phyloP scores from a whole-genome alignment of 768 basidiomycete genomes.

The Hysterangium stoloniferum region DNA sequence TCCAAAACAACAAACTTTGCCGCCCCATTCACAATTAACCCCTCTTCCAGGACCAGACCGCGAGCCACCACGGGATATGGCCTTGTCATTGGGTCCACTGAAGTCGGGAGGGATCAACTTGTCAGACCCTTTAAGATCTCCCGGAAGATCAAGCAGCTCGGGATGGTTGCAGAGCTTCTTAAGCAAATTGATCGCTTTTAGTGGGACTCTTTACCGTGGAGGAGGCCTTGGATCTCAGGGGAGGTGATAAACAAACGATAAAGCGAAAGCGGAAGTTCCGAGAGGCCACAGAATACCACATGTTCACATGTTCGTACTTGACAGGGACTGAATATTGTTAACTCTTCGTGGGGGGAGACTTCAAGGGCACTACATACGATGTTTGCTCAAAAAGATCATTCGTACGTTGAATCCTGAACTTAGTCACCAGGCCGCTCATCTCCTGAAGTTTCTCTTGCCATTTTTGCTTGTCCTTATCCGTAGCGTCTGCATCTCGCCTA shows the following conservation, averaged over 20 bases:
- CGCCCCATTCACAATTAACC: conserved; percentile 78
- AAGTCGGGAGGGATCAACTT: conserved; percentile 77
- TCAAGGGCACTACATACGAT: conserved; percentile 47
- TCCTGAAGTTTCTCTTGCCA: conserved; percentile 90
- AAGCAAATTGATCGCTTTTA: conserved; percentile 90
- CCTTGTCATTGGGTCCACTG: conserved; percentile 36
- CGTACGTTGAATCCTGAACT: conserved; percentile 91
- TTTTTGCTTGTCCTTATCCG: conserved; percentile 65
- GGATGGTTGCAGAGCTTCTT: conserved; percentile 97
- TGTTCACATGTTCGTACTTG: conserved; percentile 99
- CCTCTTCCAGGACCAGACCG: no score
- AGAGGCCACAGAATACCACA: conserved; percentile 87
- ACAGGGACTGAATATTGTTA: conserved; percentile 81
- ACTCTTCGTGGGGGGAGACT: conserved; percentile 4
- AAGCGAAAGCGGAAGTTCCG: conserved; percentile 73
- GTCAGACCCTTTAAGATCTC: conserved; percentile 78
- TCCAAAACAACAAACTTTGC: conserved; percentile 95
- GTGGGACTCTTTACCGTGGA: conserved; percentile 84
- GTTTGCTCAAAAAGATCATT: conserved; percentile 91
- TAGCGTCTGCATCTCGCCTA: conserved; percentile 84
- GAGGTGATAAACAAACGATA: conserved; percentile 90
- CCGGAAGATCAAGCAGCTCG: conserved; percentile 77
- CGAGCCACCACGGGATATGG: conserved; percentile 28
- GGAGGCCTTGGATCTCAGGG: conserved; percentile 82
- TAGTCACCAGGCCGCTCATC: conserved; percentile 76